Percentiles rank a stretch among this genome's conserved stretches.
Conservation (phyloP, 257 asterid genomes). For the Nicotiana paniculata region DNA sequence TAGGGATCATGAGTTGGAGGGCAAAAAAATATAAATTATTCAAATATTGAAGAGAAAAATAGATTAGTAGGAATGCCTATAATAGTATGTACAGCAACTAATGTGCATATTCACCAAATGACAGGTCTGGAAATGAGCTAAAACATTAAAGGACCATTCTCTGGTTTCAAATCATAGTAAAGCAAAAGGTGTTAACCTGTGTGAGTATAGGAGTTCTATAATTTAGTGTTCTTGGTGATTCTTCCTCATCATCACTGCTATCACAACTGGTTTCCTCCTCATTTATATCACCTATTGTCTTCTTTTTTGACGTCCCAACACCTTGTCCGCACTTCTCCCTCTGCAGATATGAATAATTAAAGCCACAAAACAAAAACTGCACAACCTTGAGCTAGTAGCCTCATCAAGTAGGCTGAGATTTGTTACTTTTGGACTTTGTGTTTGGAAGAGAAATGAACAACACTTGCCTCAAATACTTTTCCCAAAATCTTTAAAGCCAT, state of each 20-base stretch:
- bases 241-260: conserved; percentile 84
- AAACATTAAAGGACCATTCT: neutral
- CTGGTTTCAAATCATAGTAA: neutral
- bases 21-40: no score
- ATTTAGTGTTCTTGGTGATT: conserved; percentile 47
- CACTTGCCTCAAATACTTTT: conserved; percentile 56
- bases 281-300: conserved; percentile 31
- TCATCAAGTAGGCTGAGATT: neutral
- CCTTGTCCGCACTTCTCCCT: conserved; percentile 26
- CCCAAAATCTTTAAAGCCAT: conserved; percentile 65
- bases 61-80: no score
- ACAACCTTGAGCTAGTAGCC: neutral
- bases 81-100: neutral
- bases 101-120: neutral
- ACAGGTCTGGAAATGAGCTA: neutral
- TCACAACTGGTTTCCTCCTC: conserved; percentile 68
- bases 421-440: neutral
- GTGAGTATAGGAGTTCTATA: conserved; percentile 81
- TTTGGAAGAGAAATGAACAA: neutral
- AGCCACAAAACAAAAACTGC: neutral
- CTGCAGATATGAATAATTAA: conserved; percentile 17
- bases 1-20: no score
- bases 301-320: conserved; percentile 56
- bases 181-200: conserved; percentile 38
- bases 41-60: no score